Evolutionary conservation across 106 monocot species (phyloP), one percentile per base, ranked within the genome.

Genomic region (Allium sativum): DNA sequence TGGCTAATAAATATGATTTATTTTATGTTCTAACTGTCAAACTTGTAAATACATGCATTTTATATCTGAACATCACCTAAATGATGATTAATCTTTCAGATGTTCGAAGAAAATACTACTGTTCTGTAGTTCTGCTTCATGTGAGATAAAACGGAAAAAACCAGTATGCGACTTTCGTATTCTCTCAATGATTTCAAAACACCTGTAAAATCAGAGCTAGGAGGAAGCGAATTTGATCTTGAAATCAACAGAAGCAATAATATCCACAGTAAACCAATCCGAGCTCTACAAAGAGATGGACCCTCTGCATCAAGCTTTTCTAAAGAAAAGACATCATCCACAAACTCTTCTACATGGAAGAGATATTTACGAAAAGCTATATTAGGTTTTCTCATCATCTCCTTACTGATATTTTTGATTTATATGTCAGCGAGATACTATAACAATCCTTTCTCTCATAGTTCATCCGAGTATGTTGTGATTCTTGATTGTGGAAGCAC

Each of bases 401-500:
- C 77, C 18, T 64, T 86, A 18, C 50, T 81, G 17, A 61, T 77
- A 16, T 61, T 77, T 6, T 40, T 80, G 20, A 59, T 78, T 58
- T 87, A 72, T 67, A 18, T 70, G 12, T 82, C 66, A 53, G 72
- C 63, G 14, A 74, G 75, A 71, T 79, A 78, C 53, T 77, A 78
- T 44, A 66, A 73, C 45, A 58, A 52, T 53, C 82, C 53, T 69
- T 84, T 76, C 45, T 81, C 78, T 41, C 61, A 50, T 48, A 59
- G 44, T 8, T 42, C 67, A 41, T 67, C 82, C 14, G 64, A 82
- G 19, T 91, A 91, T 67, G 77, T 79, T 70, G 90, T 96, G 17
- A 78, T 96, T 18, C 84, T 96, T 56, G 96, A 96, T 76, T 96
- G 96, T 59, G 90, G 96, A 42, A 96, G 96, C 54, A 96, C 96